These are phyloP conservation scores for Pleurotus tuoliensis DNA, from an alignment of 768 basidiomycete genomes.

Conservation along the genomic window DNA sequence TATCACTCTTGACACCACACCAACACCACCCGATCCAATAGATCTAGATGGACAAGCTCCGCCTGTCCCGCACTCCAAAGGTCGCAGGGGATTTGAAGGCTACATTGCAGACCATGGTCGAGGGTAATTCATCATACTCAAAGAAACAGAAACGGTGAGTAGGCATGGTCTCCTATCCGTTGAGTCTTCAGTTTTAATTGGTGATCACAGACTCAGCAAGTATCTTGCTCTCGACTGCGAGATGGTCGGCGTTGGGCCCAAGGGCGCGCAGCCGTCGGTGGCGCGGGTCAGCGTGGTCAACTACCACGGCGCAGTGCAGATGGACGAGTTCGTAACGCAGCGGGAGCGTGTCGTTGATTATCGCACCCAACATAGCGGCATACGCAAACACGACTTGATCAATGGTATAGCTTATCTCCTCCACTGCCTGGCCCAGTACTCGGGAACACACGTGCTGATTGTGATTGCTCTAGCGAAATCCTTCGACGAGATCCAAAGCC, in stretches of 20 bases:
- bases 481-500: constrained; percentile 76
- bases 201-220: constrained; percentile 50
- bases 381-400: constrained; percentile 70
- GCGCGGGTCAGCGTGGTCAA: constrained; percentile 91
- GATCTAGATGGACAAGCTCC: background rate
- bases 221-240: constrained; percentile 92
- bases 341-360: constrained; percentile 90
- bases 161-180: background rate
- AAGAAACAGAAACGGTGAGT: background rate
- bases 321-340: constrained; percentile 86
- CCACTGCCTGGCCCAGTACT: background rate
- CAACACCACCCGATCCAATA: background rate
- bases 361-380: constrained; percentile 84
- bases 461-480: constrained; percentile 49
- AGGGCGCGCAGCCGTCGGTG: constrained; percentile 76
- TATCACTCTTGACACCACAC: background rate
- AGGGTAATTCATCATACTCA: background rate
- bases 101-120: background rate
- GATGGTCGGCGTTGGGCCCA: constrained; percentile 92
- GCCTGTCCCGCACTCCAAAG: background rate
- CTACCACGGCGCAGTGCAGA: constrained; percentile 70
- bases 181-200: constrained; percentile 2
- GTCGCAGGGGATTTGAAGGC: background rate
- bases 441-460: background rate
- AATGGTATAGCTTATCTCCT: constrained; percentile 39